Percentiles rank a stretch among this genome's conserved stretches.
phyloP scores from a whole-genome alignment of 768 basidiomycete species.

The Boletus tomentosulus region DNA sequence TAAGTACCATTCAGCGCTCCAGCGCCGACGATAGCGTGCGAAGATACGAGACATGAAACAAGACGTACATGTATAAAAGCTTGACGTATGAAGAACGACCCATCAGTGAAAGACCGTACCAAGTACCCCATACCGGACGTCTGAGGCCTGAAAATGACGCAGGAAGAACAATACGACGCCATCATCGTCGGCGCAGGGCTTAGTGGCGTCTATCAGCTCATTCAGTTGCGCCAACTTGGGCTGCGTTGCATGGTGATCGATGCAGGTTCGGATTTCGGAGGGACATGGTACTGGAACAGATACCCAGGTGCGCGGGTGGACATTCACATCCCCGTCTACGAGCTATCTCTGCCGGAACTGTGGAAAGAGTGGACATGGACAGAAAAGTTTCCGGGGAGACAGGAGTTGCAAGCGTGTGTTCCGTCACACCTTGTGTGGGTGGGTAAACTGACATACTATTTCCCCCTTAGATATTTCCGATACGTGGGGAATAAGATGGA shows the following conservation, averaged over 20 bases:
- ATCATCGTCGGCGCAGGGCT: slow-evolving; percentile 17
- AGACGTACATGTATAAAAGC: no score
- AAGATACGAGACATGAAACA: no score
- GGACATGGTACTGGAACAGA: slow-evolving; percentile 14
- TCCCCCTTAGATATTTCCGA: slow-evolving; percentile 1
- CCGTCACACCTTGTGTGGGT: no score
- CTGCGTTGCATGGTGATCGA: slow-evolving; percentile 11
- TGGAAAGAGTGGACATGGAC: slow-evolving; percentile 16
- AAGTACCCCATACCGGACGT: no score
- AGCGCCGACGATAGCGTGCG: no score
- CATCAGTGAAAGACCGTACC: no score
- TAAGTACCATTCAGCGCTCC: no score
- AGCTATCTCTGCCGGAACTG: slow-evolving; percentile 6
- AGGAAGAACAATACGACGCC: slow-evolving; percentile 8
- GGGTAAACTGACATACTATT: background rate
- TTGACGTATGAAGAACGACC: no score
- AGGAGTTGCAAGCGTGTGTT: slow-evolving; percentile 11
- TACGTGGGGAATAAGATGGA: slow-evolving; percentile 11
- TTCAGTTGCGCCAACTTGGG: slow-evolving; percentile 6
- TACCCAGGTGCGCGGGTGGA: slow-evolving; percentile 15
- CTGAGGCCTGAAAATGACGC: background rate
- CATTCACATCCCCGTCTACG: slow-evolving; percentile 7
- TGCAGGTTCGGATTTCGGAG: slow-evolving; percentile 12
- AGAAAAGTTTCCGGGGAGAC: slow-evolving; percentile 8
- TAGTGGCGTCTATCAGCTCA: slow-evolving; percentile 10